phyloP scores from a whole-genome alignment of 2,329 filamentous ascomycete genomes.

The Ascosphaera acerosa region DNA sequence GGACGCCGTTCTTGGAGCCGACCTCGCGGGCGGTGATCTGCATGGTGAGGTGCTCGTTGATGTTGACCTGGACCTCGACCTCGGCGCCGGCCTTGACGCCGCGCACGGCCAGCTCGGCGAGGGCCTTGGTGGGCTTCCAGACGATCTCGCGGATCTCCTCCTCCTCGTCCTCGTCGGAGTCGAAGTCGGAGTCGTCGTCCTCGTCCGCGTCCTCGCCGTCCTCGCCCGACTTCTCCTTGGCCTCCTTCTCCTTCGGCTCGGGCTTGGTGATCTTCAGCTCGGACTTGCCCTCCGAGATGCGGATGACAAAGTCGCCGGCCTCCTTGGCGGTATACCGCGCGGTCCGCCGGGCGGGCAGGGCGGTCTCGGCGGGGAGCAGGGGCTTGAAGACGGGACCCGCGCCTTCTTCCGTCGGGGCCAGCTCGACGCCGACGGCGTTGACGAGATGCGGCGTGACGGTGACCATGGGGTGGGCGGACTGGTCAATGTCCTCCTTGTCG shows the following conservation, averaged over 20 bases:
- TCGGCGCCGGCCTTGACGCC: conserved; percentile 70
- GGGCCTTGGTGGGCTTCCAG: conserved; percentile 61
- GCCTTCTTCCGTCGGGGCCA: conserved; percentile 20
- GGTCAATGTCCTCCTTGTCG: conserved; percentile 77
- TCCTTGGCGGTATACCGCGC: conserved; percentile 53
- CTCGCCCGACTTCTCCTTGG: conserved; percentile 33
- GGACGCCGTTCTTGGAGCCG: conserved; percentile 61
- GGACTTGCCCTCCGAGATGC: conserved; percentile 64
- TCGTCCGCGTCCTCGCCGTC: conserved; percentile 29
- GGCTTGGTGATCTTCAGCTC: conserved; percentile 88
- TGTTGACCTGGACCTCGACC: conserved; percentile 82
- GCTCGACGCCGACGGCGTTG: conserved; percentile 69
- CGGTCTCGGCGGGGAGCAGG: conserved; percentile 64
- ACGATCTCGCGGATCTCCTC: conserved; percentile 75
- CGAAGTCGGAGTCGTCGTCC: conserved; percentile 36
- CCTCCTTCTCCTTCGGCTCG: conserved; percentile 33
- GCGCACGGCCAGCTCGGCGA: conserved; percentile 68
- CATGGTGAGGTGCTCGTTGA: conserved; percentile 52
- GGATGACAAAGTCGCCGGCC: conserved; percentile 65
- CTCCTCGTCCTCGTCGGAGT: conserved; percentile 39
- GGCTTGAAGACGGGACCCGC: conserved; percentile 49
- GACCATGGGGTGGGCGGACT: conserved; percentile 85
- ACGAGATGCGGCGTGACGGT: conserved; percentile 79
- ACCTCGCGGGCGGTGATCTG: conserved; percentile 66
- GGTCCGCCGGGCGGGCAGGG: conserved; percentile 66